Evolutionary conservation across 805 yeast species (phyloP).

Genomic region (Wickerhamomyces strasburgensis): DNA sequence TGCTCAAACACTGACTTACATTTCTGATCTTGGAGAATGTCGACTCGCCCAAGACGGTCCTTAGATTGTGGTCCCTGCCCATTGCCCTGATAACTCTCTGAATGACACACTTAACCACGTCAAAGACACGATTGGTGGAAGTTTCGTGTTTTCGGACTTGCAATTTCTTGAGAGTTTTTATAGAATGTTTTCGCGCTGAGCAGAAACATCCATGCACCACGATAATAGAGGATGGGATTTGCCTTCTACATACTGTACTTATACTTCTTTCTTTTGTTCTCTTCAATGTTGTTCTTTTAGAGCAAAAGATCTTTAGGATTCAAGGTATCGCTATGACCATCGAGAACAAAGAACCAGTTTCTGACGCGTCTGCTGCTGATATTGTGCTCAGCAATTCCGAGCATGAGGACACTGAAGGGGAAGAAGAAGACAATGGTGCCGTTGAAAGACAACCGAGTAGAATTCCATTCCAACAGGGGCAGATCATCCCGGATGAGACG

Average conservation of each 20-base stretch:
- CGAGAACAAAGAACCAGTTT: too few species aligned
- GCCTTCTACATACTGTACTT: background rate
- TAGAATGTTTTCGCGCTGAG: background rate
- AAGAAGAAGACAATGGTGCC: constrained; percentile 9
- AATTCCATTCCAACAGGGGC: constrained; percentile 14
- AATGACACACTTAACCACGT: too few species aligned
- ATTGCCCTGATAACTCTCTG: too few species aligned
- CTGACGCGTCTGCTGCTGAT: too few species aligned
- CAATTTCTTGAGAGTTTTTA: background rate
- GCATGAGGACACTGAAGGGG: constrained; percentile 20
- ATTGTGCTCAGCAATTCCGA: constrained; percentile 18
- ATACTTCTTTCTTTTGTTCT: background rate
- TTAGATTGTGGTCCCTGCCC: constrained; percentile 16
- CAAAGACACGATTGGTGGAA: too few species aligned
- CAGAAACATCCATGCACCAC: background rate
- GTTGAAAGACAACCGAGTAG: background rate
- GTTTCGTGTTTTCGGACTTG: background rate
- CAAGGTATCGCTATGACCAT: too few species aligned
- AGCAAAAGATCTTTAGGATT: too few species aligned
- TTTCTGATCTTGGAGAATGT: constrained; percentile 10
- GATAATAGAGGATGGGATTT: background rate
- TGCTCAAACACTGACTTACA: too few species aligned
- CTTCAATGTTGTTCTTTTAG: background rate
- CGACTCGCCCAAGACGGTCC: constrained; percentile 15
- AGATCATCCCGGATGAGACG: constrained; percentile 30